Evolutionary conservation across 352 stramenopile species (phyloP).

Genomic region (Albugo laibachii): DNA sequence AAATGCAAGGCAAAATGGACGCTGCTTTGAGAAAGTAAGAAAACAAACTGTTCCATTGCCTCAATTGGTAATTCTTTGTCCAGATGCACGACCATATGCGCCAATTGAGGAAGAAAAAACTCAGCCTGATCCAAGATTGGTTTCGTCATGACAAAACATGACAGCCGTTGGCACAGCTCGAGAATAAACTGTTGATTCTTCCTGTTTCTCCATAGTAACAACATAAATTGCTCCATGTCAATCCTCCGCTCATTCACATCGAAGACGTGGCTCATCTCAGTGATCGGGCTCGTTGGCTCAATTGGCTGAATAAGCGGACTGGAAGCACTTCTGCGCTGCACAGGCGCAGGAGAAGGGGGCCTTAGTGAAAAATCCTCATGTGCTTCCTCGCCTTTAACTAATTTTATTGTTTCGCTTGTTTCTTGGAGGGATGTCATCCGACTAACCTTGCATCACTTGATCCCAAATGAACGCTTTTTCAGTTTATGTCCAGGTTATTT

Average conservation of each 20-base stretch:
- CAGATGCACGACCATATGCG: slow-evolving; percentile 68
- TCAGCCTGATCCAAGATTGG: slow-evolving; percentile 52
- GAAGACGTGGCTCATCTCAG: not conserved
- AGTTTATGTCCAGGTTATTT: too few species aligned
- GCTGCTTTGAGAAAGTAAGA: slow-evolving; percentile 51
- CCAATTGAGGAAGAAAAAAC: slow-evolving; percentile 62
- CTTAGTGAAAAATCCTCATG: too few species aligned
- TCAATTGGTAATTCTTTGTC: slow-evolving; percentile 58
- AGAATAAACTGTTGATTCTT: slow-evolving; percentile 30
- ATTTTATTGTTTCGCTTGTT: not conserved
- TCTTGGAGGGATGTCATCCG: not conserved
- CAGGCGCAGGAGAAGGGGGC: too few species aligned
- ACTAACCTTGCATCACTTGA: too few species aligned
- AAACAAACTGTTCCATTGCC: slow-evolving; percentile 60
- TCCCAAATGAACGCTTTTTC: too few species aligned
- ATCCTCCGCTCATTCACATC: slow-evolving; percentile 12
- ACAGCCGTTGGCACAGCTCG: slow-evolving; percentile 37
- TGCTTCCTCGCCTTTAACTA: too few species aligned
- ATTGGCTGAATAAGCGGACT: too few species aligned
- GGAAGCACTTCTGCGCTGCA: too few species aligned
- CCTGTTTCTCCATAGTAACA: slow-evolving; percentile 54
- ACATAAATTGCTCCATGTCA: slow-evolving; percentile 48
- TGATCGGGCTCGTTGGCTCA: not conserved
- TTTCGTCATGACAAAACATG: slow-evolving; percentile 21
- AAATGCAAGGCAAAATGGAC: slow-evolving; percentile 67